A percentile compares a stretch with the other conserved stretches of the same genome.
Evolutionary conservation across 2,329 filamentous ascomycete species (phyloP).

Genomic region (Neofusicoccum umdonicola): DNA sequence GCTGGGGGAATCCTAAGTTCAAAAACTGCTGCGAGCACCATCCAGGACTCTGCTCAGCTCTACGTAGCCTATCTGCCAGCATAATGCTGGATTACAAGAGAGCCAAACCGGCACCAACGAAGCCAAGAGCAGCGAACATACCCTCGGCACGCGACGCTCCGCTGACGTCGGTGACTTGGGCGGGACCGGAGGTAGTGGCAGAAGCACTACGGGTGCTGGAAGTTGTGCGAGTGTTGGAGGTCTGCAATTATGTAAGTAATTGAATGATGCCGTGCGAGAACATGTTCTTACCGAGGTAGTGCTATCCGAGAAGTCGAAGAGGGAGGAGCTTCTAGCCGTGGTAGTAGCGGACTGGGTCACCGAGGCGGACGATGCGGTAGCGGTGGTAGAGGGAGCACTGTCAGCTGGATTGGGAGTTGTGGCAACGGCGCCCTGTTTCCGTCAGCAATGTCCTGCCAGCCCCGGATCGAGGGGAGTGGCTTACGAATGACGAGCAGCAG

Average conservation of each 20-base stretch:
- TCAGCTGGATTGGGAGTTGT: neutral
- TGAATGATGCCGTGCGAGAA: neutral
- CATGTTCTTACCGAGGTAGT: neutral
- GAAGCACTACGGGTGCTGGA: neutral
- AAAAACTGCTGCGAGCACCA: neutral
- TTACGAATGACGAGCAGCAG: neutral
- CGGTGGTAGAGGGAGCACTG: neutral
- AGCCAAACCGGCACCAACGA: neutral
- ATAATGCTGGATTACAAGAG: neutral
- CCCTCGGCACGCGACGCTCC: neutral
- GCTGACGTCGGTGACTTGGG: neutral
- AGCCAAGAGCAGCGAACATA: constrained; percentile 3
- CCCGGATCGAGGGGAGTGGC: neutral
- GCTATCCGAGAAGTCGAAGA: too few species aligned
- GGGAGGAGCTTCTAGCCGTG: too few species aligned
- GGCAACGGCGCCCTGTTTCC: neutral
- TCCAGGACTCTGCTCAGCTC: too few species aligned
- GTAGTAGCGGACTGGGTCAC: too few species aligned
- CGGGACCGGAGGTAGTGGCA: neutral
- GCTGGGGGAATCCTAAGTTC: neutral
- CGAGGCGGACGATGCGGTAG: neutral
- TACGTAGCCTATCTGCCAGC: too few species aligned
- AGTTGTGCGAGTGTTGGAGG: neutral
- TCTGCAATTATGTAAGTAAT: neutral
- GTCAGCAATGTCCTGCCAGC: neutral